A percentile compares a stretch with the other conserved stretches of the same genome.
phyloP scores from a whole-genome alignment of 208 protist species.

The Leishmania gerbilli region DNA sequence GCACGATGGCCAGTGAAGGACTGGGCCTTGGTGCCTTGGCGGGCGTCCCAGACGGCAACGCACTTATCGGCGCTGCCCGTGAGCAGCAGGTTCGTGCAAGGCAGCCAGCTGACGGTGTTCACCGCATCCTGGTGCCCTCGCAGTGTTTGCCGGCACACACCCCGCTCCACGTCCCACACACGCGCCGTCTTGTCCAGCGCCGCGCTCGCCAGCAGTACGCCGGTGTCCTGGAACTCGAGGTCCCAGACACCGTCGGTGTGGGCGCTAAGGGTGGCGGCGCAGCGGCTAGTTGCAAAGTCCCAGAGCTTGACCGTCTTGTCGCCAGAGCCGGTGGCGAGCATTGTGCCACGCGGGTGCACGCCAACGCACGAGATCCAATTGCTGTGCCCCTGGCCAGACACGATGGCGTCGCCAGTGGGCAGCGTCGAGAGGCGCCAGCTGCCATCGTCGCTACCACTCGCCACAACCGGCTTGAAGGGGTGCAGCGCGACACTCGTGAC shows the following conservation, averaged over 20 bases:
- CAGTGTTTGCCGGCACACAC: constrained; percentile 91
- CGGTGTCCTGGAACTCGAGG: constrained; percentile 94
- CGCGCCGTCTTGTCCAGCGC: constrained; percentile 95
- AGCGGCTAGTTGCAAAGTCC: constrained; percentile 93
- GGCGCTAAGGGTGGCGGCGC: constrained; percentile 84
- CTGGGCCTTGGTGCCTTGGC: constrained; percentile 92
- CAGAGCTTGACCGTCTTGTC: constrained; percentile 97
- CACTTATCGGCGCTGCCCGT: constrained; percentile 97
- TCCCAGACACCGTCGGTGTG: constrained; percentile 96
- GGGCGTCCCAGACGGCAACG: constrained; percentile 96
- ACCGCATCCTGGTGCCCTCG: constrained; percentile 96
- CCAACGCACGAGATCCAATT: constrained; percentile 91
- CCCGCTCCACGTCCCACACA: constrained; percentile 92
- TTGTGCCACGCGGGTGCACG: constrained; percentile 93
- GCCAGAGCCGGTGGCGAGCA: constrained; percentile 94
- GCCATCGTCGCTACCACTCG: constrained; percentile 95
- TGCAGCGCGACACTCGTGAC: constrained; percentile 91
- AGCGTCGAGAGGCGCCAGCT: constrained; percentile 96
- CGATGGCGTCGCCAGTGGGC: constrained; percentile 93
- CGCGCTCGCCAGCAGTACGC: constrained; percentile 90
- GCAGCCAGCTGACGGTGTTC: constrained; percentile 93
- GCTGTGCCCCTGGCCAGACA: constrained; percentile 94
- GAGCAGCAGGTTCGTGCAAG: constrained; percentile 93
- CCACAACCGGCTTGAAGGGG: constrained; percentile 94
- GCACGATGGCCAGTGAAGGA: constrained; percentile 96